Base-by-base conservation (phyloP, 1,139 yeast genomes). In the Pichia inconspicua region DNA sequence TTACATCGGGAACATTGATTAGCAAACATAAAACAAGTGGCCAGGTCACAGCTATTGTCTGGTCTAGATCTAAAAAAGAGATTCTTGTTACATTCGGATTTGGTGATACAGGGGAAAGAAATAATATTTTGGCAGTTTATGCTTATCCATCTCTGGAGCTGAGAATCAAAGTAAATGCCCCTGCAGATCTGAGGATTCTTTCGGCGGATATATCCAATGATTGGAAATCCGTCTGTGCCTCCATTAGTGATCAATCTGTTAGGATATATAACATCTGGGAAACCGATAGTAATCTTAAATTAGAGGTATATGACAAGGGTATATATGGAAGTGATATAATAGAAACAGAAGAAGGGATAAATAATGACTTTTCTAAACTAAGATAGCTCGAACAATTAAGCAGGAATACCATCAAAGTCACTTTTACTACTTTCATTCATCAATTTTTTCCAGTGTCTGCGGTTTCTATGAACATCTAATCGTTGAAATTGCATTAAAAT, bases 1-100 rank as follows among this genome's bases (percentile, higher is more conserved):
- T 92, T 0, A 67, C 68, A 3, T 73, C 92, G 0, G 96, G 96
- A 0, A 82, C 92, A 0, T 63, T 85, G 41, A 65, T 88, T 34
- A 70, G 73, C 10, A 69, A 79, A 35, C 63, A 71, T 42, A 68
- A 72, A 46, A 82, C 94, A 0, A 72, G 73, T 27, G 83, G 86
- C 0, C 97, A 90, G 61, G 74, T 90, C 8, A 88, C 96, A 0
- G 77, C 92, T 0, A 64, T 90, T 30, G 69, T 77, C 17, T 90
- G 97, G 97, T 83, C 92, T 1, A 66, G 64, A 31, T 71, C 71
- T 43, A 71, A 72, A 49, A 77, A 75, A 53, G 87, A 88, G 58
- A 66, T 89, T 6, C 80, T 77, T 11, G 94, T 84, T 0, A 84
- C 95, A 0, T 88, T 81, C 67, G 97, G 97, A 0, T 87, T 81